Evolutionary conservation across 2,329 filamentous ascomycete genomes (phyloP).

Genomic region (Davidsoniella australis): DNA sequence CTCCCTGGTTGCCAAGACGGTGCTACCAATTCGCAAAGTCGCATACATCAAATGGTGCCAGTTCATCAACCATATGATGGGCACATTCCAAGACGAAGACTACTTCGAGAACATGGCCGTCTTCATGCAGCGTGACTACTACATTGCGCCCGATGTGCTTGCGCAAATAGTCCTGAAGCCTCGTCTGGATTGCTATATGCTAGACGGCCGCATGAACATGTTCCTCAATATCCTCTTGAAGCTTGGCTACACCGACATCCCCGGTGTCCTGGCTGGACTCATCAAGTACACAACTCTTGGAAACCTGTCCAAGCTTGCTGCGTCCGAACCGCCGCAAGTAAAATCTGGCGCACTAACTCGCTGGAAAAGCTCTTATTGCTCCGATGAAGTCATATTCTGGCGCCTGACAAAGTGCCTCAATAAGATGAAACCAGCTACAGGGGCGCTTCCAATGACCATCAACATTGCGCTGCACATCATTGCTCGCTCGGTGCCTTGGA

Average conservation of each 20-base stretch:
- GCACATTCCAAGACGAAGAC: not conserved
- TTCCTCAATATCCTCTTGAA: slow-evolving; percentile 40
- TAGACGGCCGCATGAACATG: slow-evolving; percentile 41
- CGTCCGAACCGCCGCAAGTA: slow-evolving; percentile 9
- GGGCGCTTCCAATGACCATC: slow-evolving; percentile 31
- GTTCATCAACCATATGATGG: slow-evolving; percentile 2
- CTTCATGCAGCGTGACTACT: slow-evolving; percentile 22
- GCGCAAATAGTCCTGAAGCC: slow-evolving; percentile 44
- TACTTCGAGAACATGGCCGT: not conserved
- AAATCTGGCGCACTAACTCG: slow-evolving; percentile 14
- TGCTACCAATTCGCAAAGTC: slow-evolving; percentile 8
- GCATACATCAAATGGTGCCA: slow-evolving; percentile 8
- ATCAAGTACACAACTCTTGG: slow-evolving; percentile 34
- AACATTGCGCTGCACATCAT: slow-evolving; percentile 34
- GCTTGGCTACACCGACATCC: slow-evolving; percentile 33
- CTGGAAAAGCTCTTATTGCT: slow-evolving; percentile 40
- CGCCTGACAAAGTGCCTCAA: slow-evolving; percentile 60
- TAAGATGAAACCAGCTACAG: no score
- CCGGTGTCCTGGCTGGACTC: slow-evolving; percentile 36
- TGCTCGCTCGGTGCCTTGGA: slow-evolving; percentile 37
- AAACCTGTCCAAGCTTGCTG: slow-evolving; percentile 13
- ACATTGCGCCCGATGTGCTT: slow-evolving; percentile 32
- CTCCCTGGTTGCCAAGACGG: not conserved
- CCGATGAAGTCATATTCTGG: slow-evolving; percentile 87
- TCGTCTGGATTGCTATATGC: slow-evolving; percentile 29